Evolutionary conservation across 441 rosid species (phyloP).

Genomic region (Raphanus hybrid): DNA sequence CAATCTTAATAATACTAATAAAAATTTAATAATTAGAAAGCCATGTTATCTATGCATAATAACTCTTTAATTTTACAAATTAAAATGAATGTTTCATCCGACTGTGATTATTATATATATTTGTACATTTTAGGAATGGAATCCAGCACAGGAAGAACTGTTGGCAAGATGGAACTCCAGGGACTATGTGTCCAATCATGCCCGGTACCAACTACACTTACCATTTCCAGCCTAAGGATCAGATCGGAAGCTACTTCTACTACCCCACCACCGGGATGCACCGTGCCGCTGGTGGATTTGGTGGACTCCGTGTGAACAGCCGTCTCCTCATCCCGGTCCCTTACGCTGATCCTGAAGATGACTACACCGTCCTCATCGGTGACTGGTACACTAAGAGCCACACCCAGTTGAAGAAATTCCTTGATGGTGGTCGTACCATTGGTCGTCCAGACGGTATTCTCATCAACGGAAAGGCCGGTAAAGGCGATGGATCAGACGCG

Average conservation of each 20-base stretch:
- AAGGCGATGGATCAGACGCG: conserved; percentile 48
- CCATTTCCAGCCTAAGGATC: conserved; percentile 76
- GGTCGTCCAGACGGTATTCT: conserved; percentile 67
- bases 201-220: conserved; percentile 69
- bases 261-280: conserved; percentile 61
- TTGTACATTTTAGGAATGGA: conserved; percentile 50
- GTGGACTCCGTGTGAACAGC: conserved; percentile 72
- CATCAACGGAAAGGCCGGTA: conserved; percentile 63
- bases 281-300: conserved; percentile 66
- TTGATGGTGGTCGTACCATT: conserved; percentile 62
- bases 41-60: no score
- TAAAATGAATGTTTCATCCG: not conserved
- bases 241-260: conserved; percentile 76
- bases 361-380: conserved; percentile 63
- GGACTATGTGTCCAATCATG: conserved; percentile 69
- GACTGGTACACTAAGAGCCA: conserved; percentile 74
- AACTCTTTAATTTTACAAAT: no score
- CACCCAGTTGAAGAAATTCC: conserved; percentile 41
- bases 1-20: no score
- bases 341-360: conserved; percentile 67
- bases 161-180: conserved; percentile 70
- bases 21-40: no score
- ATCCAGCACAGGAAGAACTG: conserved; percentile 72
- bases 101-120: not conserved
- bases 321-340: conserved; percentile 75